Conservation (phyloP, 257 asterid species). For the Mitragyna speciosa region DNA sequence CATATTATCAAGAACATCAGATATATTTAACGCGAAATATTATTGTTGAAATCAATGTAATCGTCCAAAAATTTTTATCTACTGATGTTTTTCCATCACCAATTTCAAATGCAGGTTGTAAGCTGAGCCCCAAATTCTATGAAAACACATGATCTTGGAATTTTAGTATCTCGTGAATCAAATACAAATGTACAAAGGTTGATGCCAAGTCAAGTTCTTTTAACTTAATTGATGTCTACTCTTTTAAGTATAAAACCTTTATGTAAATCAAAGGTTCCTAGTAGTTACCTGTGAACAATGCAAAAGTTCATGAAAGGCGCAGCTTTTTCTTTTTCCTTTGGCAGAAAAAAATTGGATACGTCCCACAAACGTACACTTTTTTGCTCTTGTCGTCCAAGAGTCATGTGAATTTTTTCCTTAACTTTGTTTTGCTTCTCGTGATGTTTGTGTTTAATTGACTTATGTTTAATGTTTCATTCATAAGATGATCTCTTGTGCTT, state of each 20-base stretch:
- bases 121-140: not conserved
- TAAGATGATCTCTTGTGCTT: not conserved
- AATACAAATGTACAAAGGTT: not conserved
- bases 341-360: not conserved
- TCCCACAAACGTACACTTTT: constrained; percentile 18
- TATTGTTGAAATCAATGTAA: too few relatives aligned
- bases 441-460: constrained; percentile 20
- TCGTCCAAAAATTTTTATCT: not conserved
- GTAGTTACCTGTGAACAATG: constrained; percentile 5
- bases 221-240: not conserved
- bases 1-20: too few relatives aligned
- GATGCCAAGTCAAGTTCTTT: not conserved
- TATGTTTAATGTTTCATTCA: not conserved
- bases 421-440: constrained; percentile 50
- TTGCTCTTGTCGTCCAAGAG: constrained; percentile 34
- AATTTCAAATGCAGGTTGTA: not conserved
- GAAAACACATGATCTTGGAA: not conserved
- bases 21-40: too few relatives aligned
- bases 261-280: not conserved
- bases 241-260: not conserved
- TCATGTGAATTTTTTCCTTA: constrained; percentile 44
- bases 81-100: too few relatives aligned
- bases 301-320: not conserved
- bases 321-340: not conserved
- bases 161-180: too few relatives aligned